Base-by-base conservation (phyloP, 2,329 filamentous ascomycete species). In the Neofusicoccum kwambonambiense region DNA sequence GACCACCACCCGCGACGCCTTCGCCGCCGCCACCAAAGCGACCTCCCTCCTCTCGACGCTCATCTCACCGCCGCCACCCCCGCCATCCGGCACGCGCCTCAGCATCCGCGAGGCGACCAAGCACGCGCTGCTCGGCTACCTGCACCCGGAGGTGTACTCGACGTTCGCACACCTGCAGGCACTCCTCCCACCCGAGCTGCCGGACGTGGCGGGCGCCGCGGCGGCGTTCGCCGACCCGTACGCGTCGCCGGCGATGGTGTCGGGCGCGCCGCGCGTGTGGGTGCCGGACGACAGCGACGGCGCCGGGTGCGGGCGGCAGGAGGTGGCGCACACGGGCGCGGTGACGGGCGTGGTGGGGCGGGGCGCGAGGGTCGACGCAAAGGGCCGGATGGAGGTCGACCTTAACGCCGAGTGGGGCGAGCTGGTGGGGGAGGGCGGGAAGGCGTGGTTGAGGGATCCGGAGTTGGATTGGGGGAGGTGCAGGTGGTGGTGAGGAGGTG, bases 391-490 rank as follows among this genome's bases (percentile, higher is more conserved):
- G 3, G 35, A 52, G 35, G 60, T 62, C 35, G 60, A 42, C 8
- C 3, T 62, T 19, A 19, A 41, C 2, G 15, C 15, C 12, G 19
- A 3, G 45, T 62, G 60, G 60, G 60, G 39, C 17, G 17, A 56
- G 35, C 11, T 65, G 35, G 45, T 51, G 2, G 47, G 31, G 15
- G 47, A 63, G 34, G 27, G 62, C 0, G 41, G 27, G 22, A 56
- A 47, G 60, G 19, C 15, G 45, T 51, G 60, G 60, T 35, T 62
- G 45, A 41, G 60, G 60, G 60, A 62, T 19, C 12, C 12, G 45
- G 60, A 44, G 60, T n/a, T 62, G 60, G 60, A 62, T 22, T 62
- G 60, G 60, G 49, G 35, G 45, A 42, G 45, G 60, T 34, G 27
- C 13, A 15, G 60, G 35, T 62, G 45, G 45, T 62, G 60, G 60